phyloP scores from a whole-genome alignment of 2,329 filamentous ascomycete genomes.

The Chalara sp. region DNA sequence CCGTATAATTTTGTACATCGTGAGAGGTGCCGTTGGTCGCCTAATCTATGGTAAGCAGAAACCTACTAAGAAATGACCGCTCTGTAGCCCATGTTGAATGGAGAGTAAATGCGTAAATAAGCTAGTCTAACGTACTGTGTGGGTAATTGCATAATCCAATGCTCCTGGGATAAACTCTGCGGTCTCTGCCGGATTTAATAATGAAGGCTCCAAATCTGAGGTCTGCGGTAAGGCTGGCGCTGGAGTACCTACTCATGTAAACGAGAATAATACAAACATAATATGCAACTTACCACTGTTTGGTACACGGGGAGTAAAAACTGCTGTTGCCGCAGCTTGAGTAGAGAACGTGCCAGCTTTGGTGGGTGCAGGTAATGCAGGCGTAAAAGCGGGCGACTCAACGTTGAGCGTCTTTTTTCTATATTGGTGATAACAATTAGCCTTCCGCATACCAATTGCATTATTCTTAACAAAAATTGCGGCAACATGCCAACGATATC shows the following conservation, averaged over 20 bases:
- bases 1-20: conserved; percentile 45
- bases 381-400: conserved; percentile 93
- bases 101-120: too few species aligned
- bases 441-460: too few species aligned
- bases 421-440: neutral
- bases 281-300: conserved; percentile 23
- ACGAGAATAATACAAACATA: neutral
- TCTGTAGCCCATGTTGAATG: too few species aligned
- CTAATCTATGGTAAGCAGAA: neutral
- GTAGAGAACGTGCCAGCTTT: conserved; percentile 77
- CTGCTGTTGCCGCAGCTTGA: conserved; percentile 76
- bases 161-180: conserved; percentile 52
- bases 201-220: conserved; percentile 29
- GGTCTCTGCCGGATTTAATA: conserved; percentile 51
- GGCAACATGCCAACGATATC: too few species aligned
- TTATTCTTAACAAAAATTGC: too few species aligned
- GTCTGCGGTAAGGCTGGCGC: conserved; percentile 22
- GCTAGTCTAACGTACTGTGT: too few species aligned
- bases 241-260: conserved; percentile 23
- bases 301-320: conserved; percentile 68
- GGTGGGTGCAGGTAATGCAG: conserved; percentile 41
- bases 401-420: conserved; percentile 58
- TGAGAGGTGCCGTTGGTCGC: conserved; percentile 43
- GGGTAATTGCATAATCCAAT: conserved; percentile 18
- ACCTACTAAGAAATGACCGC: too few species aligned